Evolutionary conservation across 495 filamentous ascomycete species (phyloP).

Genomic region (Evansstolkia leycettana): DNA sequence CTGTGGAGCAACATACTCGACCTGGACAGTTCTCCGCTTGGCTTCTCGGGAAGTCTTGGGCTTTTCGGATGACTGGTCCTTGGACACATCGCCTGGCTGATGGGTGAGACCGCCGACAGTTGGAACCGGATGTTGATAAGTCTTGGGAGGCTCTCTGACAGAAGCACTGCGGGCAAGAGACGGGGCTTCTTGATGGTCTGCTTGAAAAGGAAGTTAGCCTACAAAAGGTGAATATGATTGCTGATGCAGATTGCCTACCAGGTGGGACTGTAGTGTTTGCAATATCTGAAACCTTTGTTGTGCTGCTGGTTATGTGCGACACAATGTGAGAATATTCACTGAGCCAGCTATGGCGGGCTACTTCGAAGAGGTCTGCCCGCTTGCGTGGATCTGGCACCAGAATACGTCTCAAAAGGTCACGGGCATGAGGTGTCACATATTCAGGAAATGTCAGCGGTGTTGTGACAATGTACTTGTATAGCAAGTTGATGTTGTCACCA

Average conservation of each 20-base stretch:
- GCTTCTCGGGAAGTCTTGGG: slow-evolving; percentile 60
- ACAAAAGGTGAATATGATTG: neutral
- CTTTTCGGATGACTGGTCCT: slow-evolving; percentile 48
- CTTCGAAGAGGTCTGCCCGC: slow-evolving; percentile 92
- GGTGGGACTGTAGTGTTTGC: slow-evolving; percentile 62
- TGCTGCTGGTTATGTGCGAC: slow-evolving; percentile 89
- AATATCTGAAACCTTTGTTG: slow-evolving; percentile 77
- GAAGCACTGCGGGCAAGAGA: slow-evolving; percentile 72
- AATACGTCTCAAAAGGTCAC: slow-evolving; percentile 84
- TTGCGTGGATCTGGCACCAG: slow-evolving; percentile 93
- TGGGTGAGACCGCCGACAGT: slow-evolving; percentile 56
- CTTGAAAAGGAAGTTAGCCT: slow-evolving; percentile 11
- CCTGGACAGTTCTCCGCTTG: slow-evolving; percentile 90
- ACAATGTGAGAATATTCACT: slow-evolving; percentile 93
- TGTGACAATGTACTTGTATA: slow-evolving; percentile 99
- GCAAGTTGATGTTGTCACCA: slow-evolving; percentile 96
- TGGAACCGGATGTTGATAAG: slow-evolving; percentile 41
- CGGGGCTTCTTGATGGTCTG: slow-evolving; percentile 44
- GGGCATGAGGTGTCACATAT: slow-evolving; percentile 95
- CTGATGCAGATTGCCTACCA: slow-evolving; percentile 33
- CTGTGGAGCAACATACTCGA: slow-evolving; percentile 91
- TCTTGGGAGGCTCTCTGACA: slow-evolving; percentile 75
- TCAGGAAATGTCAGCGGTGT: slow-evolving; percentile 96
- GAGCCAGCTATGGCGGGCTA: slow-evolving; percentile 96
- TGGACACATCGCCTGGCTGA: slow-evolving; percentile 67